These are phyloP conservation scores for Fusarium dimerum DNA, from an alignment of 2,329 filamentous ascomycete genomes.

Conservation along the genomic window DNA sequence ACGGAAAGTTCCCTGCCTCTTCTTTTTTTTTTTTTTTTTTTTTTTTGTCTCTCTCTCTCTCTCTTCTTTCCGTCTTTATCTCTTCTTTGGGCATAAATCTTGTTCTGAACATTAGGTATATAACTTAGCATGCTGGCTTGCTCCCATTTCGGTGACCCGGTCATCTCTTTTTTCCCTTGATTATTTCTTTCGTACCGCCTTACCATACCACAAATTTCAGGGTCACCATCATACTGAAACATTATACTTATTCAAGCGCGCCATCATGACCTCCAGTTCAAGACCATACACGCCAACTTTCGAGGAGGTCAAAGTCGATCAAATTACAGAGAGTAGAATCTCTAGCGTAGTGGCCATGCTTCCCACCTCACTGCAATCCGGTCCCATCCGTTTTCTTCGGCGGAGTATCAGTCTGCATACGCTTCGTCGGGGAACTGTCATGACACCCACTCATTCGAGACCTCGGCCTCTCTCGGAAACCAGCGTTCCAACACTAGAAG, in stretches of 20 bases:
- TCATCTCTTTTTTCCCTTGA: no score
- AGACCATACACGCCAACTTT: slow-evolving; percentile 23
- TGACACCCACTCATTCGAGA: slow-evolving; percentile 15
- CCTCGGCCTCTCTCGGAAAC: slow-evolving; percentile 22
- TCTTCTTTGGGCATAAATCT: no score
- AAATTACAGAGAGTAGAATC: slow-evolving; percentile 36
- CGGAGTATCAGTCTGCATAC: slow-evolving; percentile 39
- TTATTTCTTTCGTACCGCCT: no score
- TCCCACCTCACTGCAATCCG: slow-evolving; percentile 52
- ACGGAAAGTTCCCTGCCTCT: no score
- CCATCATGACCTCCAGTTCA: slow-evolving; percentile 18
- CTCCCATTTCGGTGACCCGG: no score
- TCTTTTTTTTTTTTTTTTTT: no score
- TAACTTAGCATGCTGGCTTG: no score
- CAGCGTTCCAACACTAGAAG: slow-evolving; percentile 11
- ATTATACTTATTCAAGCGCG: background rate
- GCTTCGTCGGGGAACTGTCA: slow-evolving; percentile 15
- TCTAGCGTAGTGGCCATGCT: slow-evolving; percentile 56
- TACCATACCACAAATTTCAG: background rate
- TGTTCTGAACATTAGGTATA: no score
- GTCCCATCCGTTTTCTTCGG: slow-evolving; percentile 51
- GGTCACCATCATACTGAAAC: no score
- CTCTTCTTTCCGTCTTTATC: no score
- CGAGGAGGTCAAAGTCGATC: slow-evolving; percentile 33
- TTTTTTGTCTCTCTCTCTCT: no score